These are phyloP conservation scores for Malus sylvestris DNA, from an alignment of 306 rosid species.

Conservation along the genomic window DNA sequence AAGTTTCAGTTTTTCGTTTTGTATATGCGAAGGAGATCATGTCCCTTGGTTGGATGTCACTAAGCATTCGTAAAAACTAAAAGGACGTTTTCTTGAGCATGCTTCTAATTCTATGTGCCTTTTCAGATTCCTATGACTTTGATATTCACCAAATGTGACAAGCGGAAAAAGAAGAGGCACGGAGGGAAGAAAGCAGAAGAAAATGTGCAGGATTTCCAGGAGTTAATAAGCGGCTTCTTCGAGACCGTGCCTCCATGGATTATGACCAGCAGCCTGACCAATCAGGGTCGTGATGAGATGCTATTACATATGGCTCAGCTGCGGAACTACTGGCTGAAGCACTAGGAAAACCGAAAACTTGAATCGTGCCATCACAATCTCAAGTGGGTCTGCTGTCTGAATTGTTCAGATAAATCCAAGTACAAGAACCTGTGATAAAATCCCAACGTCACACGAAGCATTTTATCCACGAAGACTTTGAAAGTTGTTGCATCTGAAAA, in stretches of 20 bases:
- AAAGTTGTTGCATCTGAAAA: neutral
- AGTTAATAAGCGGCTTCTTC: constrained; percentile 67
- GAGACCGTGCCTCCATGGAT: constrained; percentile 87
- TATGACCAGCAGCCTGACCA: constrained; percentile 92
- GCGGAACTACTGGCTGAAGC: constrained; percentile 96
- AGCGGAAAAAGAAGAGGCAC: constrained; percentile 83
- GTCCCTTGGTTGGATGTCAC: neutral
- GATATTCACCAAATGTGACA: constrained; percentile 95
- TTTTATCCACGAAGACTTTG: neutral
- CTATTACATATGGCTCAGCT: constrained; percentile 92
- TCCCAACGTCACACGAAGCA: neutral
- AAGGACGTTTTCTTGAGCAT: neutral
- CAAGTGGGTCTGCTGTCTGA: constrained; percentile 1
- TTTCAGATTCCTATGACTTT: constrained; percentile 94
- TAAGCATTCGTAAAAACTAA: neutral
- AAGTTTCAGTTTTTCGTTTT: neutral
- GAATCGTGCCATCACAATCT: neutral
- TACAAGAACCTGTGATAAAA: neutral
- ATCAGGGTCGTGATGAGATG: constrained; percentile 94
- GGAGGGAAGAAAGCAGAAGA: constrained; percentile 93
- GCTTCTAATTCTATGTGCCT: neutral
- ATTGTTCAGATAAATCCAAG: neutral
- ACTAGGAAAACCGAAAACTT: constrained; percentile 25
- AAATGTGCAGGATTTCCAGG: constrained; percentile 77
- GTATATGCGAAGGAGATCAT: neutral